These are phyloP conservation scores for Annulohypoxylon bovei DNA, from an alignment of 495 filamentous ascomycete species.

Conservation along the genomic window DNA sequence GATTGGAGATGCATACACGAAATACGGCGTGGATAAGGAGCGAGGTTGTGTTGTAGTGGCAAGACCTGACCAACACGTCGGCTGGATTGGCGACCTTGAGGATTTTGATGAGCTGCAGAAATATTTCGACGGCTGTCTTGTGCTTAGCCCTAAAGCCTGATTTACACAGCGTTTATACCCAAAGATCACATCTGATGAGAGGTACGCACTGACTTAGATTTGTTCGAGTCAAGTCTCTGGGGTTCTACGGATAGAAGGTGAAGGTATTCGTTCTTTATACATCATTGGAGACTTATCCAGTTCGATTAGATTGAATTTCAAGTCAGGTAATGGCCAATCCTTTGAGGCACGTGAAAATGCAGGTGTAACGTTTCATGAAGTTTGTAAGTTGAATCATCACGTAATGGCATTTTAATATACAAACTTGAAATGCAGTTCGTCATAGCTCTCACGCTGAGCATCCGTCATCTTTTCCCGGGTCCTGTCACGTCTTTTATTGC, in stretches of 20 bases:
- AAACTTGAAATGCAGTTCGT: slow-evolving; percentile 36
- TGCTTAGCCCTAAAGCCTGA: slow-evolving; percentile 33
- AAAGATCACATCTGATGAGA: not conserved
- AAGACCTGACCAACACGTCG: slow-evolving; percentile 71
- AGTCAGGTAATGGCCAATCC: not conserved
- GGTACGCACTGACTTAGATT: not conserved
- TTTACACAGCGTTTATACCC: not conserved
- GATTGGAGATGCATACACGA: slow-evolving; percentile 69
- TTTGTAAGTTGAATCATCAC: not conserved
- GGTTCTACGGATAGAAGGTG: not conserved
- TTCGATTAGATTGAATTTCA: not conserved
- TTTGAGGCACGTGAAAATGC: not conserved
- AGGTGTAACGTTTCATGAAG: not conserved
- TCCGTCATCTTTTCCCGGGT: slow-evolving; percentile 25
- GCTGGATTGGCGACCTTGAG: slow-evolving; percentile 64
- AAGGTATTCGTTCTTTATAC: not conserved
- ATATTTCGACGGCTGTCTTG: slow-evolving; percentile 50
- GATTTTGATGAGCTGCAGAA: slow-evolving; percentile 57
- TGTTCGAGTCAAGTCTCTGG: not conserved
- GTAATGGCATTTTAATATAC: slow-evolving; percentile 18
- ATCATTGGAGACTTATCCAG: not conserved
- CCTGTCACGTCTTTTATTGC: slow-evolving; percentile 28
- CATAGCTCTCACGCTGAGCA: slow-evolving; percentile 21
- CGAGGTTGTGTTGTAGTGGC: slow-evolving; percentile 67
- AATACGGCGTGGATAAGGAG: slow-evolving; percentile 68